Evolutionary conservation across 371 early-diverging fungal genomes (phyloP), one percentile per base, ranked within the genome.

Genomic region (Lichtheimia corymbifera): DNA sequence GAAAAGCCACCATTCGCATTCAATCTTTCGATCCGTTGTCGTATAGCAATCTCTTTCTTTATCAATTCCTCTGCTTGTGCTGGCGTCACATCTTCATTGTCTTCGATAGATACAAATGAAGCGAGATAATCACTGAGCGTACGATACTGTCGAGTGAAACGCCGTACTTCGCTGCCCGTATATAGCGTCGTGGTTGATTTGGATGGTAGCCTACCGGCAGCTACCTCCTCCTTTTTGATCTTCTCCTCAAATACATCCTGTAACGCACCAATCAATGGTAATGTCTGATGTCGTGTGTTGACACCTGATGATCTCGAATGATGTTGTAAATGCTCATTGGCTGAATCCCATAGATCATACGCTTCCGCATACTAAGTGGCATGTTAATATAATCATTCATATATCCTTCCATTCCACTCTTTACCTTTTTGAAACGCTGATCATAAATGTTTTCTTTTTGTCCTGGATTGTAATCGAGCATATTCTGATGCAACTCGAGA

Each of bases 101-200:
- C 88, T 50, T 88, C 87, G 2, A 77, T 59, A 9, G 81, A 74
- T 15, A 84, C 67, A 67, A 87, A 89, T 0, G 91, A 85, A 4
- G 67, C 63, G 5, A 89, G 64, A 59, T 83, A 91, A 11, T 70
- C 82, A 1, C 67, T 71, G 14, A 90, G 55, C 1, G 68, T 68
- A 9, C 66, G 60, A 52, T 67, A 76, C 53, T 80, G 73, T 53
- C 69, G 68, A 28, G 68, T 58, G 20, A 64, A 67, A 24, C 75
- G 70, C 14, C 68, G 64, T 15, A 70, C 40, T 35, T 72, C 74
- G 24, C 72, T 73, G 14, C 79, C 73, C 3, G 71, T 63, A 54
- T 59, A 51, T 41, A 47, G 18, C 11, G 24, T 30, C 20, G 50
- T 45, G 6, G 30, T 41, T 27, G 27, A 50, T n/a, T 28, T 58